Evolutionary conservation across 306 rosid species (phyloP), one percentile per base, ranked within the genome.

Genomic region (Alnus glutinosa): DNA sequence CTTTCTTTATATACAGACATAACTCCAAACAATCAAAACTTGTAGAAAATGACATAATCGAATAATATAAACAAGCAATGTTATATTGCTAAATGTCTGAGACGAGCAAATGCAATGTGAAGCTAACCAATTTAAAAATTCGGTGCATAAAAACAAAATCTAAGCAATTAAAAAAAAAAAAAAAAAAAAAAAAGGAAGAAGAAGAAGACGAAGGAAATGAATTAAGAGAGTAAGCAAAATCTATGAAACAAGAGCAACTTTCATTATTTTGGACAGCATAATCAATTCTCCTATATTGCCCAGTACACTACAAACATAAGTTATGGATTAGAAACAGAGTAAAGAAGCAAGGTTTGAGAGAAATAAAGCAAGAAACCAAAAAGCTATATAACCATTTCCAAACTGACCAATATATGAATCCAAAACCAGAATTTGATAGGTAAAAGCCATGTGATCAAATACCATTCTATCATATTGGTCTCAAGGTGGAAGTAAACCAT

Each of bases 171-270:
- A n/a, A n/a, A n/a, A n/a, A n/a, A n/a, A n/a, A n/a, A n/a, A n/a
- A n/a, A n/a, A n/a, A n/a, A n/a, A n/a, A n/a, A n/a, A n/a, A n/a
- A n/a, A n/a, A n/a, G n/a, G n/a, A n/a, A n/a, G n/a, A n/a, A n/a
- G n/a, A n/a, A n/a, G n/a, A n/a, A n/a, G n/a, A n/a, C n/a, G n/a
- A n/a, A n/a, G n/a, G n/a, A n/a, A 71, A 36, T 55, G 49, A 68
- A 57, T 76, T 23, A 71, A 44, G 55, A 37, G 15, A 80, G 58
- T 16, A 30, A 23, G 64, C 59, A 81, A 70, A 23, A 54, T 71
- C 78, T 70, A 48, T 54, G 69, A 63, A 70, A 75, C 52, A 61
- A 75, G 37, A 81, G 64, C 52, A 70, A 67, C 30, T 42, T 44
- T 66, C 74, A 74, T 55, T 67, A 67, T 64, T 64, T 36, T 34